A percentile compares a stretch with the other conserved stretches of the same genome.
Evolutionary conservation across 306 rosid genomes (phyloP).

Genomic region (Astragalus membranaceus): DNA sequence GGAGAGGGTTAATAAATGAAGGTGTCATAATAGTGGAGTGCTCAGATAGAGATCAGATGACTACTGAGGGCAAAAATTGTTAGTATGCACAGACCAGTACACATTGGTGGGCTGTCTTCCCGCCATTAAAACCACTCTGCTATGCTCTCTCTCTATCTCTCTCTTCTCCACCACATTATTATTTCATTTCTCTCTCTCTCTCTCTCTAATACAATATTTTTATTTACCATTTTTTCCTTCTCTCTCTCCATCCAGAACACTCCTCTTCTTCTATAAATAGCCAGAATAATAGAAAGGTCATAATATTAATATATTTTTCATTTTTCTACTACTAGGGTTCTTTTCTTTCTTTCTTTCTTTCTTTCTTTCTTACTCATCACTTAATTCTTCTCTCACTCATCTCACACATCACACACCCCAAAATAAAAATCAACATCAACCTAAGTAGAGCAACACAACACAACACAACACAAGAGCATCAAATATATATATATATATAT

Average conservation of each 20-base stretch:
- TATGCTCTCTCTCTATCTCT: neutral
- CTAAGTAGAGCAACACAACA: too few species aligned
- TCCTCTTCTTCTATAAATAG: constrained; percentile 42
- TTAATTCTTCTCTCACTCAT: too few species aligned
- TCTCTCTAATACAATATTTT: neutral
- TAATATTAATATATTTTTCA: too few species aligned
- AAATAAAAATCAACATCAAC: neutral
- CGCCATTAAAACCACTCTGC: constrained; percentile 51
- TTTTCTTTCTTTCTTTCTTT: neutral
- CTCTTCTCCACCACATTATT: constrained; percentile 29
- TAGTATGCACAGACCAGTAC: constrained; percentile 45
- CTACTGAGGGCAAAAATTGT: constrained; percentile 29
- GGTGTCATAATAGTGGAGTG: constrained; percentile 37
- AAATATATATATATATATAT: neutral
- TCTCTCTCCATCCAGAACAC: constrained; percentile 19
- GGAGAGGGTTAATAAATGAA: constrained; percentile 28
- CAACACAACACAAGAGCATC: too few species aligned
- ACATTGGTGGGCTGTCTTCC: constrained; percentile 60
- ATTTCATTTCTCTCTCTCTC: neutral
- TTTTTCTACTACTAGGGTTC: constrained; percentile 32
- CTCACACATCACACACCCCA: too few species aligned
- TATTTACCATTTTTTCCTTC: neutral
- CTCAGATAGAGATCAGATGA: constrained; percentile 29
- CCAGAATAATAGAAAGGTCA: constrained; percentile 9
- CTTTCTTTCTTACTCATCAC: neutral